Conservation (phyloP, 192 early-diverging fungal species). For the Gigaspora rosea region DNA sequence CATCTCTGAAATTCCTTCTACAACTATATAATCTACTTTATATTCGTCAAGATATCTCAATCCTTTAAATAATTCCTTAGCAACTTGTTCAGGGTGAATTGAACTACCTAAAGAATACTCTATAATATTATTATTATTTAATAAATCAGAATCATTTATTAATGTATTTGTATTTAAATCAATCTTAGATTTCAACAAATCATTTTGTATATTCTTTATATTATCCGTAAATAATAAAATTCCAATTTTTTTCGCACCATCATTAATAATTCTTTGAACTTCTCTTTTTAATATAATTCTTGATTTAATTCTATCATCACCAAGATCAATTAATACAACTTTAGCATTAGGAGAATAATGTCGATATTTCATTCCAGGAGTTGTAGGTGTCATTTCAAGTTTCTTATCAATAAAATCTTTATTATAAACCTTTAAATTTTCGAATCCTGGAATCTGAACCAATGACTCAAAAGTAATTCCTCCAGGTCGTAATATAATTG, state of each 20-base stretch:
- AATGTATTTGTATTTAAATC: background rate
- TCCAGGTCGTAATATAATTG: slow-evolving; percentile 89
- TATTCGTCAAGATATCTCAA: slow-evolving; percentile 76
- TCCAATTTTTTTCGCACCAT: slow-evolving; percentile 32
- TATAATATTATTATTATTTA: slow-evolving; percentile 30
- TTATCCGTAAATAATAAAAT: slow-evolving; percentile 20
- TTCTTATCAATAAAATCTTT: slow-evolving; percentile 71
- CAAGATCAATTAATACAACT: slow-evolving; percentile 71
- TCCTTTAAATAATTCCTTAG: slow-evolving; percentile 76
- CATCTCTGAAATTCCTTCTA: slow-evolving; percentile 87
- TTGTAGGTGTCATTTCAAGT: slow-evolving; percentile 81
- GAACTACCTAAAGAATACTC: slow-evolving; percentile 58
- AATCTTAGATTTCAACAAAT: slow-evolving; percentile 28
- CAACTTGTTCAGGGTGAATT: slow-evolving; percentile 61
- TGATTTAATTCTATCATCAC: background rate
- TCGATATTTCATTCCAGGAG: slow-evolving; percentile 99
- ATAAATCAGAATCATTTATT: background rate
- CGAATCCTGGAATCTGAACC: slow-evolving; percentile 58
- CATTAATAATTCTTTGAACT: slow-evolving; percentile 37
- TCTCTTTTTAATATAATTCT: slow-evolving; percentile 32
- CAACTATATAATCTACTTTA: slow-evolving; percentile 74
- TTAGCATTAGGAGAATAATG: slow-evolving; percentile 94
- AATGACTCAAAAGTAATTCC: slow-evolving; percentile 87
- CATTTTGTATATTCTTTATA: background rate
- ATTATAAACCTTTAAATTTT: slow-evolving; percentile 72